phyloP scores from a whole-genome alignment of 768 basidiomycete species.

The Suillus fuscotomentosus region DNA sequence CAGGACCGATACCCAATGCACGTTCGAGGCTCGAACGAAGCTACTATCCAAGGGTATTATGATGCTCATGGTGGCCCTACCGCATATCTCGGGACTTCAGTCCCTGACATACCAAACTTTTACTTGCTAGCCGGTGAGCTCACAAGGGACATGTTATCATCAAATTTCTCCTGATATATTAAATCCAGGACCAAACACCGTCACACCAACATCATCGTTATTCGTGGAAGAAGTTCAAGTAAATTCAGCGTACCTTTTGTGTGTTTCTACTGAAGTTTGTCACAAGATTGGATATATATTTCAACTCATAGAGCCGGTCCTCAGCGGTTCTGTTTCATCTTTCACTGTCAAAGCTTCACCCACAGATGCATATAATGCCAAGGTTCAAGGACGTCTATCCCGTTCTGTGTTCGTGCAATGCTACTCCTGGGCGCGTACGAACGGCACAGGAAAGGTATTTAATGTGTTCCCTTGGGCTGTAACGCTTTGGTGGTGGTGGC shows the following conservation, averaged over 20 bases:
- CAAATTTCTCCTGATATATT: background rate
- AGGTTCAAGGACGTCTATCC: constrained; percentile 17
- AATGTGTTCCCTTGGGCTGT: constrained; percentile 40
- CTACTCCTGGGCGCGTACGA: constrained; percentile 40
- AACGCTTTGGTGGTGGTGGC: constrained; percentile 33
- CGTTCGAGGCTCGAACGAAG: constrained; percentile 23
- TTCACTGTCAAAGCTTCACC: constrained; percentile 22
- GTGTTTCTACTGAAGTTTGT: background rate
- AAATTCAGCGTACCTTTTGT: background rate
- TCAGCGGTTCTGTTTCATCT: constrained; percentile 19
- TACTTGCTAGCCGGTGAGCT: constrained; percentile 30
- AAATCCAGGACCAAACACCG: constrained; percentile 25
- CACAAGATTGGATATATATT: constrained; percentile 26
- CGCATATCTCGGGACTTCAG: constrained; percentile 30
- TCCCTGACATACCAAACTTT: constrained; percentile 38
- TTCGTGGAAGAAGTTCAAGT: constrained; percentile 31
- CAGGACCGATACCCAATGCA: constrained; percentile 22
- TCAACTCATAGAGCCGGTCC: constrained; percentile 29
- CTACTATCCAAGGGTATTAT: constrained; percentile 27
- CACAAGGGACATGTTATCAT: background rate
- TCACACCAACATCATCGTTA: constrained; percentile 22
- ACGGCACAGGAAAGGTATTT: constrained; percentile 35
- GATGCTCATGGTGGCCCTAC: constrained; percentile 30
- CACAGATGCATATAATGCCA: constrained; percentile 27
- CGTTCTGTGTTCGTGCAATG: constrained; percentile 28